These are phyloP conservation scores for Cutaneotrichosporon sp. DNA, from an alignment of 1,284 basidiomycete species.

Conservation along the genomic window DNA sequence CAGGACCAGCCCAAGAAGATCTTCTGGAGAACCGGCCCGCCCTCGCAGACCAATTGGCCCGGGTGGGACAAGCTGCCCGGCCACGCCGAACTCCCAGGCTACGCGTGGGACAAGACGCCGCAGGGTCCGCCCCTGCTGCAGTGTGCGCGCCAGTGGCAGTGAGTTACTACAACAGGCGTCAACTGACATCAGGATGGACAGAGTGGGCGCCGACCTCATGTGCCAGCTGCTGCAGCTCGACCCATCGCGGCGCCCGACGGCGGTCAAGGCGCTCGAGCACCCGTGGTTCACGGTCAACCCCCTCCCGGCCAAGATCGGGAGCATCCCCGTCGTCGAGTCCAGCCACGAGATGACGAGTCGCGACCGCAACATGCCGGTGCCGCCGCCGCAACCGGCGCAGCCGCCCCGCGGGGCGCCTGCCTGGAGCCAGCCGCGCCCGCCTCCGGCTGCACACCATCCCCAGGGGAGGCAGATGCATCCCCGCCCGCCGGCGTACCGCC, in stretches of 20 bases:
- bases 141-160: constrained; percentile 36
- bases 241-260: constrained; percentile 58
- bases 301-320: constrained; percentile 74
- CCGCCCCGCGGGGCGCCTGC: background rate
- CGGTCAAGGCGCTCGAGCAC: constrained; percentile 57
- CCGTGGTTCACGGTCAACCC: constrained; percentile 74
- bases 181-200: constrained; percentile 38
- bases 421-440: constrained; percentile 9
- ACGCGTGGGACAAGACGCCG: constrained; percentile 41
- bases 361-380: constrained; percentile 8
- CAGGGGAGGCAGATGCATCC: constrained; percentile 8
- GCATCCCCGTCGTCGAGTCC: constrained; percentile 32
- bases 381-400: constrained; percentile 2
- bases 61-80: constrained; percentile 76
- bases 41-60: constrained; percentile 72
- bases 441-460: constrained; percentile 1
- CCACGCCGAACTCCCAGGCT: constrained; percentile 64
- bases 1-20: constrained; percentile 89
- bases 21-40: constrained; percentile 83
- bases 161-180: constrained; percentile 15
- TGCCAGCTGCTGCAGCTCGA: constrained; percentile 58
- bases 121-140: constrained; percentile 28
- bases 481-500: background rate
- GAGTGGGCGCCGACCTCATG: constrained; percentile 51
- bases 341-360: constrained; percentile 49